Evolutionary conservation across 441 rosid species (phyloP).

Genomic region (Metrosideros polymorpha): DNA sequence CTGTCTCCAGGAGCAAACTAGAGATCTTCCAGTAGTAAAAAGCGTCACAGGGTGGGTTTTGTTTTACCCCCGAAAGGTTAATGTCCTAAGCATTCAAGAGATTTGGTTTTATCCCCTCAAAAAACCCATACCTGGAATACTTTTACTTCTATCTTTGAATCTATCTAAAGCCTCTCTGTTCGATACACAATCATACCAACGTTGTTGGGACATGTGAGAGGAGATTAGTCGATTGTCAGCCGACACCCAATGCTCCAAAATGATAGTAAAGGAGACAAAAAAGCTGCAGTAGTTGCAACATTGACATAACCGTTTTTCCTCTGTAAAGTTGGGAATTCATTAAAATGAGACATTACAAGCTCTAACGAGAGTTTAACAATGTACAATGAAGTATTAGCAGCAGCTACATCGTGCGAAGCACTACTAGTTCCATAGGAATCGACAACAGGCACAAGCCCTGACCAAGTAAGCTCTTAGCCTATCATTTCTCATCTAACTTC

Average conservation of each 20-base stretch:
- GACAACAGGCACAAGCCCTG: neutral
- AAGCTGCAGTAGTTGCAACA: neutral
- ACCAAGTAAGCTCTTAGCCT: neutral
- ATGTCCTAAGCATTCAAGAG: neutral
- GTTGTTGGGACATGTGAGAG: neutral
- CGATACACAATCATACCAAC: neutral
- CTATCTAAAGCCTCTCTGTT: neutral
- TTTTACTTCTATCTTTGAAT: neutral
- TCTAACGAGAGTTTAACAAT: neutral
- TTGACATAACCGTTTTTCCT: neutral
- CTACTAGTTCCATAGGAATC: neutral
- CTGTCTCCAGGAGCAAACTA: neutral
- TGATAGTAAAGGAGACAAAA: neutral
- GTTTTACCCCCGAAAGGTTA: neutral
- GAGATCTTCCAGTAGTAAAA: neutral
- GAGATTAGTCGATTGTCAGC: neutral
- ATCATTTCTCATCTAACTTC: neutral
- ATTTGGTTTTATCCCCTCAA: neutral
- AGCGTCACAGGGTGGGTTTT: neutral
- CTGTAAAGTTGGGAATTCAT: neutral
- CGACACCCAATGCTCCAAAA: neutral
- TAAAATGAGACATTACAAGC: neutral
- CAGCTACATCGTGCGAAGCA: neutral
- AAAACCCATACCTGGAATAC: neutral
- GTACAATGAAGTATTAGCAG: neutral